Evolutionary conservation across 2,329 filamentous ascomycete species (phyloP).

Genomic region (Cercospora janseana): DNA sequence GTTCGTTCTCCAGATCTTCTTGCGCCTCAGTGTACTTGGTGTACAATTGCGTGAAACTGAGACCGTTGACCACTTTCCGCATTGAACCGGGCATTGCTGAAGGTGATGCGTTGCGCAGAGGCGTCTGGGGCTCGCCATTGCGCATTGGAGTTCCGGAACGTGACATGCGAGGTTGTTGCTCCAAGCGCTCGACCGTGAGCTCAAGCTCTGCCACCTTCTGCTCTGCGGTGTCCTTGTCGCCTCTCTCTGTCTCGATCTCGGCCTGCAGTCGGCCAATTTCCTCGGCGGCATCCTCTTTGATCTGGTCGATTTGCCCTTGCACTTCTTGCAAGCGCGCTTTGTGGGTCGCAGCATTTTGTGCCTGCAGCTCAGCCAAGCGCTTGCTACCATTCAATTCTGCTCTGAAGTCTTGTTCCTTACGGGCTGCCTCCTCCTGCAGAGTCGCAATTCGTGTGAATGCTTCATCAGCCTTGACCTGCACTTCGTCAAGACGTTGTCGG

Average conservation of each 20-base stretch:
- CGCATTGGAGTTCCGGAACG: conserved; percentile 55
- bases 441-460: conserved; percentile 77
- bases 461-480: conserved; percentile 84
- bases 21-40: conserved; percentile 64
- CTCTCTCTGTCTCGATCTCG: conserved; percentile 53
- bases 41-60: conserved; percentile 63
- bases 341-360: conserved; percentile 71
- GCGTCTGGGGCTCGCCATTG: conserved; percentile 36
- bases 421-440: conserved; percentile 76
- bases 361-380: conserved; percentile 77
- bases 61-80: conserved; percentile 50
- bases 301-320: conserved; percentile 60
- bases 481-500: conserved; percentile 75
- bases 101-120: conserved; percentile 38
- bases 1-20: conserved; percentile 69
- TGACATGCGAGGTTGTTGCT: conserved; percentile 33
- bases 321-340: conserved; percentile 69
- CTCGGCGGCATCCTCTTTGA: conserved; percentile 65
- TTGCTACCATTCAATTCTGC: conserved; percentile 79
- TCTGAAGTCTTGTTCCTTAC: conserved; percentile 80
- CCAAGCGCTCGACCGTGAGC: conserved; percentile 58
- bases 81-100: conserved; percentile 51
- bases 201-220: conserved; percentile 64
- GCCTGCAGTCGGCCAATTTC: conserved; percentile 51
- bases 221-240: conserved; percentile 62